phyloP scores from a whole-genome alignment of 2,329 filamentous ascomycete species.

The Fusarium sp. region DNA sequence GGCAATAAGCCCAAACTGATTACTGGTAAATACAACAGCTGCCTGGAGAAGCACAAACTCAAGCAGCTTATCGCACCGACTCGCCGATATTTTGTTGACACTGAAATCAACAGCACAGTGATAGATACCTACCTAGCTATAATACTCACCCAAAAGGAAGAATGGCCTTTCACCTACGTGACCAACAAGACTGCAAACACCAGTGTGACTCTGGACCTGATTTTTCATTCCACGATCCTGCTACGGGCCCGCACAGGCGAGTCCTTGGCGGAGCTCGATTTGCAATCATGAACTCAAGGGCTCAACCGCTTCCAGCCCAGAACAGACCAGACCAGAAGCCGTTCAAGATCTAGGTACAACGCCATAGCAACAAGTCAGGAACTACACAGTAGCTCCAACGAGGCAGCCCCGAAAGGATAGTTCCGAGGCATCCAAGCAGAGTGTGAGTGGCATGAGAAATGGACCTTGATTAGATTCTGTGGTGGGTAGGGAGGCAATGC shows the following conservation, averaged over 20 bases:
- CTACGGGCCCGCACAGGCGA: background rate
- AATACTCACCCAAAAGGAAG: background rate
- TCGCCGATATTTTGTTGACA: background rate
- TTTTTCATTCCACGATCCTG: constrained; percentile 13
- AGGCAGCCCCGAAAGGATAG: constrained; percentile 5
- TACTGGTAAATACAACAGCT: constrained; percentile 16
- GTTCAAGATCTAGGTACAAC: background rate
- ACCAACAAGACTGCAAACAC: constrained; percentile 14
- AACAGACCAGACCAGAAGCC: background rate
- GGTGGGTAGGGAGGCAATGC: background rate
- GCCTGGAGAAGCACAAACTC: constrained; percentile 18
- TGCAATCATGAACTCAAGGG: constrained; percentile 1
- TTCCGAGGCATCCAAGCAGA: constrained; percentile 3
- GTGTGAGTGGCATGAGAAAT: background rate
- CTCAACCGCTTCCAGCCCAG: constrained; percentile 11
- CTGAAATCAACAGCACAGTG: background rate
- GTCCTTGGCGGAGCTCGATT: constrained; percentile 4
- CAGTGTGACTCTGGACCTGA: constrained; percentile 6
- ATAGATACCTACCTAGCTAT: background rate
- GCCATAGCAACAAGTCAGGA: constrained; percentile 1
- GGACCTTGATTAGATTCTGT: background rate
- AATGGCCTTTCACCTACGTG: constrained; percentile 1
- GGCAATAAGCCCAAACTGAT: background rate
- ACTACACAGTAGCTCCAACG: background rate
- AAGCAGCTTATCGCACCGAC: constrained; percentile 29